These are phyloP conservation scores for Rhazya stricta DNA, from an alignment of 257 asterid species.

Conservation along the genomic window DNA sequence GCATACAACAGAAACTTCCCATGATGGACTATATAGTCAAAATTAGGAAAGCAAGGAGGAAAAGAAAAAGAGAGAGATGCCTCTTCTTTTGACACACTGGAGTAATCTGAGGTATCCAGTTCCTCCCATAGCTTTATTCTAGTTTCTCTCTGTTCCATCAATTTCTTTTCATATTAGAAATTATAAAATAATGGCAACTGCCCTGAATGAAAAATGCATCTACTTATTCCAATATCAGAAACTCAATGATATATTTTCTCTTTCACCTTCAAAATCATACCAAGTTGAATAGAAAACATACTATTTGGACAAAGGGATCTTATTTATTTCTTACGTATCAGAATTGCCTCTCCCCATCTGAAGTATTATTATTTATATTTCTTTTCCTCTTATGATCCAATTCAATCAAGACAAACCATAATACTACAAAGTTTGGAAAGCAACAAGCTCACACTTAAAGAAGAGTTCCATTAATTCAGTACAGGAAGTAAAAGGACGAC, in stretches of 20 bases:
- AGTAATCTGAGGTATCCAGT: background rate
- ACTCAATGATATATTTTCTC: background rate
- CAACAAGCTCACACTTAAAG: background rate
- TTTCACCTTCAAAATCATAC: background rate
- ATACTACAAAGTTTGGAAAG: background rate
- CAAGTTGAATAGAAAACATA: background rate
- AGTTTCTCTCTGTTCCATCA: background rate
- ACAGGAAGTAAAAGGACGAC: constrained; percentile 2
- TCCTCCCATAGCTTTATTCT: background rate
- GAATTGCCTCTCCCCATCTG: background rate
- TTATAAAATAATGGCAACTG: background rate
- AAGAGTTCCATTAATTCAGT: background rate
- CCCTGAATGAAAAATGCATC: background rate
- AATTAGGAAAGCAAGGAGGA: background rate
- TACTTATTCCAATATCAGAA: background rate
- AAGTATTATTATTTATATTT: background rate
- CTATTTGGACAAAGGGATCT: background rate
- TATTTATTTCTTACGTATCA: background rate
- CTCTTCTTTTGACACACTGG: no score
- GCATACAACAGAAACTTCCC: background rate
- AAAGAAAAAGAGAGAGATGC: background rate
- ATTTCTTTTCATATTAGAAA: background rate
- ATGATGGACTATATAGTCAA: background rate
- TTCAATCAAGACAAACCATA: background rate
- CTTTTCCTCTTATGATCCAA: background rate